Base-by-base conservation (phyloP, 768 basidiomycete genomes). In the Suillus plorans region DNA sequence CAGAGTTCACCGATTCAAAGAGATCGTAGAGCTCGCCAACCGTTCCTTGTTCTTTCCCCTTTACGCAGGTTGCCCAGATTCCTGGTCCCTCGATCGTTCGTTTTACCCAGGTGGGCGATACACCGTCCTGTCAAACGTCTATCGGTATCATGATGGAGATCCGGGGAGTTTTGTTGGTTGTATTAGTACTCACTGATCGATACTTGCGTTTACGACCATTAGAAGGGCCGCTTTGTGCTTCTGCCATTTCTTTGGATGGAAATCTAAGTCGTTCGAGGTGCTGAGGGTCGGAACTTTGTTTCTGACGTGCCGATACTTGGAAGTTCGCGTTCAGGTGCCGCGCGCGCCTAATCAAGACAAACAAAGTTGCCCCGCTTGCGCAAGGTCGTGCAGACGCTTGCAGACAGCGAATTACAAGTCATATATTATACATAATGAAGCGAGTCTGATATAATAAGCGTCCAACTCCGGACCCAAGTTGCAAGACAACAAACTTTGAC, bases 21-120 rank as follows among this genome's bases (percentile, higher is more conserved):
- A 95, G 70, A 70, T 93, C 91, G 67, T 89, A 89, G 42, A 92
- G 74, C 72, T 95, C 93, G 44, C 88, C 86, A 5, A 92, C 84
- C 0, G 90, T 84, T 70, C 88, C 89, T 67, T 85, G 89, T 74
- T 95, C 94, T 69, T 89, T 94, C 22, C 93, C 93, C 73, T 89
- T 92, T 37, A 92, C 84, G 81, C 91, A 94, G 70, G 88, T 92
- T 12, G 86, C 90, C 92, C 93, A 95, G 22, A 95, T 78, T 20
- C 93, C 92, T 22, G 93, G 93, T 10, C 93, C 93, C 65, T 91
- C 89, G 64, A 94, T 84, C 31, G 79, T 75, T 50, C 84, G 78
- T 74, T 86, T 91, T 25, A 78, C 82, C 88, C 88, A 89, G 36
- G 87, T 82, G 20, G 87, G 83, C 3, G 85, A 85, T 37, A 70